These are phyloP conservation scores for Coniochaeta sp. DNA, from an alignment of 2,329 filamentous ascomycete genomes.

Conservation along the genomic window DNA sequence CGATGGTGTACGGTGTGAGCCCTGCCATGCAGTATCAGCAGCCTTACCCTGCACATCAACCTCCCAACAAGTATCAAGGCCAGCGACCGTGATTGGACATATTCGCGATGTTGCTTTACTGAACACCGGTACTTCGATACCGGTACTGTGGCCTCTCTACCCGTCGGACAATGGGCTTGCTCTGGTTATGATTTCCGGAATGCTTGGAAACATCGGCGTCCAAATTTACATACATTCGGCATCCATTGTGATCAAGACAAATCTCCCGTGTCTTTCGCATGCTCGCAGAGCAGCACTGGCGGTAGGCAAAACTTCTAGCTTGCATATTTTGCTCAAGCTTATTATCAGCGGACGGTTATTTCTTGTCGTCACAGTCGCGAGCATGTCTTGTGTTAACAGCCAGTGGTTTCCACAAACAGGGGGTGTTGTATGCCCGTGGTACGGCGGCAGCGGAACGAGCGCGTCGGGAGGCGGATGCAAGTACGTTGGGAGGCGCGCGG, in stretches of 20 bases:
- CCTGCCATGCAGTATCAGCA: constrained; percentile 69
- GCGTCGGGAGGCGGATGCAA: no score
- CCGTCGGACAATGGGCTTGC: not conserved
- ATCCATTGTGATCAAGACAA: not conserved
- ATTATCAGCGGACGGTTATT: not conserved
- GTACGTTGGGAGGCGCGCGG: no score
- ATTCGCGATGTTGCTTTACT: no score
- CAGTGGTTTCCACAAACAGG: no score
- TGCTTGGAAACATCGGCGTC: not conserved
- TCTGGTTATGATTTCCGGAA: not conserved
- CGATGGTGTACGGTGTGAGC: constrained; percentile 63
- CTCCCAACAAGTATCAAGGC: constrained; percentile 59
- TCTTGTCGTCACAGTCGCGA: not conserved
- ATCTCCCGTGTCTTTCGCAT: no score
- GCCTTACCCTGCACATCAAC: constrained; percentile 64
- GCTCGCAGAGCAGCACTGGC: not conserved
- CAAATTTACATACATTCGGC: not conserved
- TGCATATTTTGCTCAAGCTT: not conserved
- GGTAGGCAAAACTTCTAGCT: not conserved
- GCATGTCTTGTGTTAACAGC: no score
- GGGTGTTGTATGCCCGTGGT: no score
- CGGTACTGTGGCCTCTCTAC: not conserved
- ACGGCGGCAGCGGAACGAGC: no score
- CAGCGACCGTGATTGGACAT: constrained; percentile 15
- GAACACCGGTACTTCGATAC: constrained; percentile 1